A percentile compares a stretch with the other conserved stretches of the same genome.
Evolutionary conservation across 306 rosid genomes (phyloP).

Genomic region (Bauhinia variegata): DNA sequence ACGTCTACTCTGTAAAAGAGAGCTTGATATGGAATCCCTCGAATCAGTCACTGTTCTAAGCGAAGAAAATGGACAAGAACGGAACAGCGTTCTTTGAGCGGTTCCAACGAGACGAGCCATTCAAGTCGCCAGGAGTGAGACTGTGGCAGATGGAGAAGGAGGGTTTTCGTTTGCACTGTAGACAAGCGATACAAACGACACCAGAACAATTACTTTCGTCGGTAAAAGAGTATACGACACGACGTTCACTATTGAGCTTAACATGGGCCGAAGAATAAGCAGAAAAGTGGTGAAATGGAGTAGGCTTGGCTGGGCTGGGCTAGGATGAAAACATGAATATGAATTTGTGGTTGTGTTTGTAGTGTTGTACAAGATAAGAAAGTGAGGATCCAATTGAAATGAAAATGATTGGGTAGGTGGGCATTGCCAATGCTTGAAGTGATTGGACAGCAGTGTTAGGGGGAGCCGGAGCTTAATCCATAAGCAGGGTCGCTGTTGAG

Average conservation of each 20-base stretch:
- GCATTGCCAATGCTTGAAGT: no score
- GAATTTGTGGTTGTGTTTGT: no score
- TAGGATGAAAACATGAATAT: not conserved
- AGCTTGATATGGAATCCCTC: constrained; percentile 25
- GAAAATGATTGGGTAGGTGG: no score
- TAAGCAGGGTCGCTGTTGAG: constrained; percentile 2
- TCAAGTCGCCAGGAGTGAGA: not conserved
- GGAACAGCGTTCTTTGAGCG: constrained; percentile 36
- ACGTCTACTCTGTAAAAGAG: constrained; percentile 29
- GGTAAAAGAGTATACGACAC: not conserved
- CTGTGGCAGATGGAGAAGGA: not conserved
- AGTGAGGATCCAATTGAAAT: no score
- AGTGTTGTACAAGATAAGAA: no score
- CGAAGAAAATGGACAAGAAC: constrained; percentile 4
- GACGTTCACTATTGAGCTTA: not conserved
- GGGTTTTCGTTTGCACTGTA: constrained; percentile 28
- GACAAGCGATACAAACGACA: not conserved
- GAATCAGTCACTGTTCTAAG: constrained; percentile 4
- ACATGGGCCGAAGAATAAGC: not conserved
- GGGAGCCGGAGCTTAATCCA: not conserved
- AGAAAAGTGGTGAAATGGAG: not conserved
- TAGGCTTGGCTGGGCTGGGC: no score
- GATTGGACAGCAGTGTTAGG: not conserved
- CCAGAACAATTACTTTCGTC: not conserved
- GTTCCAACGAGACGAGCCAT: constrained; percentile 60